Conservation (phyloP, 306 rosid species). For the Vachellia collinsii region DNA sequence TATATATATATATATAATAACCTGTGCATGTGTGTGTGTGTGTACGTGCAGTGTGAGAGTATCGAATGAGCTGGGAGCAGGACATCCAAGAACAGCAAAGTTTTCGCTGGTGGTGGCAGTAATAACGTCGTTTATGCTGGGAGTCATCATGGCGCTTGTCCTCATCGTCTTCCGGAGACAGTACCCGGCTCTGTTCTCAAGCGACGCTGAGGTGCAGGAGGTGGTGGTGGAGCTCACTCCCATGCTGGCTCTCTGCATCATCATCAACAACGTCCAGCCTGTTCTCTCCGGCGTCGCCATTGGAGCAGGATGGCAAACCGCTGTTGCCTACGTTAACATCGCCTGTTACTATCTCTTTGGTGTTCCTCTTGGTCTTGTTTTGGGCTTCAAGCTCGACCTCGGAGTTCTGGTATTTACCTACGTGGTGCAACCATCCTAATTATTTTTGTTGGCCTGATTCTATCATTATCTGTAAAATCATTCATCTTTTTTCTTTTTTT, state of each 20-base stretch:
- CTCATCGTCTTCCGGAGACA: background rate
- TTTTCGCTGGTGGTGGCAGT: slow-evolving; percentile 20
- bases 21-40: background rate
- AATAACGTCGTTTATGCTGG: background rate
- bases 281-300: slow-evolving; percentile 20
- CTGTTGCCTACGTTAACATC: slow-evolving; percentile 7
- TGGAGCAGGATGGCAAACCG: slow-evolving; percentile 24
- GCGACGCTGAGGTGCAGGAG: background rate
- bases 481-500: background rate
- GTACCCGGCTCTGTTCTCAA: background rate
- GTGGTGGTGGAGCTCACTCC: background rate
- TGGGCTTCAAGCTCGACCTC: background rate
- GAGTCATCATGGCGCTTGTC: background rate
- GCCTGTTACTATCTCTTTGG: slow-evolving; percentile 23
- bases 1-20: no score
- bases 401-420: background rate
- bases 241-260: slow-evolving; percentile 3
- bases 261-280: slow-evolving; percentile 24
- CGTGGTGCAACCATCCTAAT: no score
- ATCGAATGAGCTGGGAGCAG: slow-evolving; percentile 19
- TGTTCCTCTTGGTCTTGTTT: slow-evolving; percentile 13
- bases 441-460: no score
- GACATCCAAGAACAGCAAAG: slow-evolving; percentile 19
- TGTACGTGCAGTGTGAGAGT: slow-evolving; percentile 16
- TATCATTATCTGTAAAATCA: background rate